Evolutionary conservation across 1,284 basidiomycete species (phyloP).

Genomic region (Cutaneotrichosporon sp.): DNA sequence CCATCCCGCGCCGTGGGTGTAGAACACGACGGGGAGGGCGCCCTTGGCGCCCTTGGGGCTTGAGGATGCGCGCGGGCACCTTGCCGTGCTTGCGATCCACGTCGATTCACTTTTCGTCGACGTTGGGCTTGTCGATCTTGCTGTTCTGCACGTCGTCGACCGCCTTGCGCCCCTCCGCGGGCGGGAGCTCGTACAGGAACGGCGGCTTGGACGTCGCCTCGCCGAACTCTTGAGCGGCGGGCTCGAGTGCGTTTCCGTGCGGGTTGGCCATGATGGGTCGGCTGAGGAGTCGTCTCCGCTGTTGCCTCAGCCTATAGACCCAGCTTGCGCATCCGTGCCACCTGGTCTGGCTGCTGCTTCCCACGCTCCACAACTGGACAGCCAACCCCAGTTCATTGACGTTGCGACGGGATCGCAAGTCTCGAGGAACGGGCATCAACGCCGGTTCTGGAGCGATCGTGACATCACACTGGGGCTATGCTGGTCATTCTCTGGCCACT

Average conservation of each 20-base stretch:
- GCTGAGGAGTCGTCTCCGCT: no score
- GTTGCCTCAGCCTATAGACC: no score
- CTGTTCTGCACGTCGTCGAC: slow-evolving; percentile 17
- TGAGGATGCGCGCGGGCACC: slow-evolving; percentile 15
- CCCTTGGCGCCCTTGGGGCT: slow-evolving; percentile 17
- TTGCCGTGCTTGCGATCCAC: slow-evolving; percentile 7
- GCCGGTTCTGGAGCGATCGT: no score
- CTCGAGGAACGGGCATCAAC: no score
- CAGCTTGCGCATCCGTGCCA: no score
- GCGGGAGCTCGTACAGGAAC: slow-evolving; percentile 21
- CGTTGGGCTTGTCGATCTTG: slow-evolving; percentile 13
- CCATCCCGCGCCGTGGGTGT: slow-evolving; percentile 25
- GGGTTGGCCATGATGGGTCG: slow-evolving; percentile 18
- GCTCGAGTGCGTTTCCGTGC: slow-evolving; percentile 19
- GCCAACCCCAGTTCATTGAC: no score
- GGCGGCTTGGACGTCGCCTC: slow-evolving; percentile 18
- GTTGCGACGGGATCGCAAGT: no score
- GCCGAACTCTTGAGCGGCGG: slow-evolving; percentile 16
- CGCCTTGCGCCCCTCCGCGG: slow-evolving; percentile 18
- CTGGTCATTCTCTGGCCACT: no score
- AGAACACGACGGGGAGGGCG: slow-evolving; percentile 21
- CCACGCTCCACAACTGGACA: no score
- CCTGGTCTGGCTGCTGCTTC: no score
- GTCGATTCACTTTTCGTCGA: slow-evolving; percentile 25
- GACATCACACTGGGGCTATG: no score